Evolutionary conservation across 1,284 basidiomycete species (phyloP), one percentile per base, ranked within the genome.

Genomic region (Trametes versicolor): DNA sequence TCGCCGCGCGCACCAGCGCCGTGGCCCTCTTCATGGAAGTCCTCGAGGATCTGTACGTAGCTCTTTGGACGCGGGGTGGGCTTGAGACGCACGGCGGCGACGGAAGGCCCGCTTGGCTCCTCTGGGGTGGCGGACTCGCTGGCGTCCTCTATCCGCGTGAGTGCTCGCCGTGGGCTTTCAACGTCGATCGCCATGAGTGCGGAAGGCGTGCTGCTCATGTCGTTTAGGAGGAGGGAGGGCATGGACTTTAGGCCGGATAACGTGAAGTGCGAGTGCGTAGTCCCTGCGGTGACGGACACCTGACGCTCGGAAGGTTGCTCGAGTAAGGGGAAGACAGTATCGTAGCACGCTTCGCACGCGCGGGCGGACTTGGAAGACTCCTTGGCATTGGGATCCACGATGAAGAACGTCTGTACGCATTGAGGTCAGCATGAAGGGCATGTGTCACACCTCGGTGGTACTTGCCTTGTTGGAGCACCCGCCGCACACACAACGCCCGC

Each of bases 401-500:
- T 89, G 75, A 89, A 92, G 77, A 95, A 95, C 1, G 90, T 93
- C 93, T 94, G 65, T 19, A 25, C 51, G 10, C 27, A 59, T 52
- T 21, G 41, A 49, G 48, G 37, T n/a, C 39, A 37, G 23, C 54
- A 43, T 48, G n/a, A 1, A 37, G 27, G 1, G 36, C 52, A 17
- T 19, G 41, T 17, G 15, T 4, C 41, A 47, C 41, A 76, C 21
- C 9, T 39, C 1, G 6, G 27, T 32, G 4, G 4, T 1, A 70
- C 84, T 71, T 67, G 94, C 94, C 80, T 87, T 86, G 21, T 84
- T 86, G n/a, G 94, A 95, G 79, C 96, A 98, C 2, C 79, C 76
- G 36, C 88, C 88, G 78, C 96, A 98, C 5, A 97, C 90, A 72
- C 96, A 94, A 58, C 91, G 79, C 0, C 96, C 96, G 76, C 96